These are phyloP conservation scores for Penicillium mononematosum DNA, from an alignment of 495 filamentous ascomycete genomes.

Conservation along the genomic window DNA sequence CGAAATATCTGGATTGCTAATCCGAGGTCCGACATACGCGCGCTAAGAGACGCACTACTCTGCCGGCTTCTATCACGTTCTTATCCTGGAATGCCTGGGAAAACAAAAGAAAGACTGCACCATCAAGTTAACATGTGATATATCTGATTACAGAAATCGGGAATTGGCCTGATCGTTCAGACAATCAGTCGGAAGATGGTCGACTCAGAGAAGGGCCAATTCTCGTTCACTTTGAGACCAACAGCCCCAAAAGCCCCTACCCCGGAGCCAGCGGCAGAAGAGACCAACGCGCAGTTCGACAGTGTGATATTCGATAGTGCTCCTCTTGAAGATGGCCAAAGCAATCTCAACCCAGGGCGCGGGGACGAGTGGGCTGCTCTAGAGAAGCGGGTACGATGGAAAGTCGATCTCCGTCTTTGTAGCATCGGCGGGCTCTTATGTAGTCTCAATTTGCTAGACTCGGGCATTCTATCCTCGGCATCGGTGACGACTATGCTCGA, in stretches of 20 bases:
- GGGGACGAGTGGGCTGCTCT: constrained; percentile 21
- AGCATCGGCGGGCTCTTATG: constrained; percentile 73
- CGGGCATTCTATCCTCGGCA: constrained; percentile 72
- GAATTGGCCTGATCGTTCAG: not conserved
- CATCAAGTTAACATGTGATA: not conserved
- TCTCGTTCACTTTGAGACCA: not conserved
- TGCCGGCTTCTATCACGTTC: constrained; percentile 6
- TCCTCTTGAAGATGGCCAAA: not conserved
- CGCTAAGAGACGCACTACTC: constrained; percentile 2
- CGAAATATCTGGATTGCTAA: constrained; percentile 2
- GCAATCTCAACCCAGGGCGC: not conserved
- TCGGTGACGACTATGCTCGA: constrained; percentile 71
- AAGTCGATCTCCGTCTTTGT: constrained; percentile 72
- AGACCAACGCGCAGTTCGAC: not conserved
- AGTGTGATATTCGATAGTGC: not conserved
- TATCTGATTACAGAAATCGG: not conserved
- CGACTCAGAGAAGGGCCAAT: constrained; percentile 3
- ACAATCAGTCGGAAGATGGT: constrained; percentile 1
- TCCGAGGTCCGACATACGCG: constrained; percentile 5
- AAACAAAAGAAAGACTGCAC: not conserved
- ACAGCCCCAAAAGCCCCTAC: not conserved
- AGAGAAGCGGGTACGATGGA: constrained; percentile 53
- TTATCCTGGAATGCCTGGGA: not conserved
- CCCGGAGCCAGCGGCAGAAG: not conserved
- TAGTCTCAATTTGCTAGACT: constrained; percentile 70